Conservation (phyloP, 345 rosid genomes). For the Acer saccharum region DNA sequence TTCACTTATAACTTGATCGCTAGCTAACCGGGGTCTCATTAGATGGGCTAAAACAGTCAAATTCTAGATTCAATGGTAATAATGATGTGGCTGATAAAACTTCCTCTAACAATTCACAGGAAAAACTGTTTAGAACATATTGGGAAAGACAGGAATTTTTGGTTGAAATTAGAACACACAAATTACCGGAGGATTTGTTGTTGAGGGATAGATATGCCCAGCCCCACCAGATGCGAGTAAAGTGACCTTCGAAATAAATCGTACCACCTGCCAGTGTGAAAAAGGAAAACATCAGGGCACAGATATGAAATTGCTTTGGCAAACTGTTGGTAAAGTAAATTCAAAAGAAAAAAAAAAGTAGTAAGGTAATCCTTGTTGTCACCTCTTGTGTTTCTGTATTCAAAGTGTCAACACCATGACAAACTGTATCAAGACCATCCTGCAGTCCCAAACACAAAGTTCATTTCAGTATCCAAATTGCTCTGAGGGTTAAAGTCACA, state of each 20-base stretch:
- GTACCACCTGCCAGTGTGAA: constrained; percentile 55
- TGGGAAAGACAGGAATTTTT: neutral
- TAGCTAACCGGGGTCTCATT: neutral
- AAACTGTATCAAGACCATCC: constrained; percentile 73
- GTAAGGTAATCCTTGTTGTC: constrained; percentile 13
- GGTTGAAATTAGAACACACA: constrained; percentile 17
- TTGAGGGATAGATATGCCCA: constrained; percentile 92
- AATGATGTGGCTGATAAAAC: neutral
- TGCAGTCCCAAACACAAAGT: constrained; percentile 36
- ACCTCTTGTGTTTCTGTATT: constrained; percentile 87
- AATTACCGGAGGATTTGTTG: constrained; percentile 88
- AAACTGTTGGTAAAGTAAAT: constrained; percentile 11
- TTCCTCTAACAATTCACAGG: neutral
- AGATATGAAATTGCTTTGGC: neutral
- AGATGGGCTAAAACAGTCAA: neutral
- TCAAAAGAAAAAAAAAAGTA: neutral
- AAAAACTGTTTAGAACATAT: constrained; percentile 5
- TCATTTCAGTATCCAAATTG: constrained; percentile 13
- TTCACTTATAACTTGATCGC: neutral
- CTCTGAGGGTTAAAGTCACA: neutral
- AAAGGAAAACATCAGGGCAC: constrained; percentile 12
- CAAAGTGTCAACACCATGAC: constrained; percentile 89
- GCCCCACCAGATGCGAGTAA: constrained; percentile 98
- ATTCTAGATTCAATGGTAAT: neutral
- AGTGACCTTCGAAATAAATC: constrained; percentile 90